Percentiles rank a stretch among this genome's conserved stretches.
Evolutionary conservation across 2,329 filamentous ascomycete genomes (phyloP).

Genomic region (Juglanconis sp.): DNA sequence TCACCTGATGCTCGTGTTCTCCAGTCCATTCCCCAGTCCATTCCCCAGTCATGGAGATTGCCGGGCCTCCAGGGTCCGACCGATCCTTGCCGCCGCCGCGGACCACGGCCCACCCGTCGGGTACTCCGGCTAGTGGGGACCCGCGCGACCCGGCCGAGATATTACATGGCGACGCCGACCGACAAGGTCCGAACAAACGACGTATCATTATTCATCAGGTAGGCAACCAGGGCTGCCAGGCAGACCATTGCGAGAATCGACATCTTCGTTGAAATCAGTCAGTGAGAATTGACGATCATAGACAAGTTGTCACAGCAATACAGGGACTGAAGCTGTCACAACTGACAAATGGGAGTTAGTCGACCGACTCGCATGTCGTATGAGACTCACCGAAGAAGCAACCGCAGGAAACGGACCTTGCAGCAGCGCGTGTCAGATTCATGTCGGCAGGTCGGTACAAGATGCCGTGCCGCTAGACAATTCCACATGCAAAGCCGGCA

Average conservation of each 20-base stretch:
- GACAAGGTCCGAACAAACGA: background rate
- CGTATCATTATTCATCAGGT: background rate
- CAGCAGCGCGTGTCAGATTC: background rate
- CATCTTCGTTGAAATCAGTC: too few species aligned
- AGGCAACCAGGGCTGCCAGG: background rate
- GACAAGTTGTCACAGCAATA: too few species aligned
- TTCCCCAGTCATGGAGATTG: conserved; percentile 10
- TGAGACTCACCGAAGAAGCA: background rate
- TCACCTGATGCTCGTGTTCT: background rate
- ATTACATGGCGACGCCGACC: background rate
- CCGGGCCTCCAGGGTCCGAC: conserved; percentile 4
- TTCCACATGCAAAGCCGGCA: too few species aligned
- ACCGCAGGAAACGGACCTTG: background rate
- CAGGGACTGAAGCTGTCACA: too few species aligned
- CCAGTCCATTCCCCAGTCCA: background rate
- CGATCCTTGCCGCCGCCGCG: background rate
- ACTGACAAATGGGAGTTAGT: too few species aligned
- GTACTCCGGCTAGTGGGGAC: conserved; percentile 2
- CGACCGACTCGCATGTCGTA: background rate
- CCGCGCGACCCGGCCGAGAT: background rate
- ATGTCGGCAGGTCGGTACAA: background rate
- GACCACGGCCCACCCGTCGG: background rate
- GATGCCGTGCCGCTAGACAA: background rate
- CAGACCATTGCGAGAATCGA: background rate
- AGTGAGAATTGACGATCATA: too few species aligned